These are phyloP conservation scores for Pezizomycotina sp. DNA, from an alignment of 2,329 filamentous ascomycete genomes.

Conservation along the genomic window DNA sequence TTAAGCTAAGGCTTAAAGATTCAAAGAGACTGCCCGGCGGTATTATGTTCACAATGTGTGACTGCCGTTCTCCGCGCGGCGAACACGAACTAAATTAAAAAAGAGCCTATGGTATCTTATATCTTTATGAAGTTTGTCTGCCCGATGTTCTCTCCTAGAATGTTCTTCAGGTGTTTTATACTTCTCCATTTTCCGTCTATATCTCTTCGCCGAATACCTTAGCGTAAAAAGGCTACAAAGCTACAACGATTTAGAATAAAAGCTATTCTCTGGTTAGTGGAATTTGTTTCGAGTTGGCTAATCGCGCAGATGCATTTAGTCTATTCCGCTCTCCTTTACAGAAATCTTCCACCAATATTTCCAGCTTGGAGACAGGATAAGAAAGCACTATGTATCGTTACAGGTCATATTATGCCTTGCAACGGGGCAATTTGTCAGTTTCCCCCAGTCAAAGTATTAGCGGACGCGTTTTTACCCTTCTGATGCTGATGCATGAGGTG, in stretches of 20 bases:
- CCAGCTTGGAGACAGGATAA: conserved; percentile 77
- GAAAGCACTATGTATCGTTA: conserved; percentile 86
- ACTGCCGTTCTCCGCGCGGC: conserved; percentile 7
- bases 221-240: conserved; percentile 20
- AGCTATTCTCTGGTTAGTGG: not conserved
- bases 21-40: conserved; percentile 64
- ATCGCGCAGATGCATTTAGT: conserved; percentile 35
- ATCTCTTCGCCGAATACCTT: conserved; percentile 24
- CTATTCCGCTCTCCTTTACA: conserved; percentile 73
- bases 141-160: conserved; percentile 79
- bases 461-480: conserved; percentile 1
- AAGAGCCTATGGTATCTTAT: not conserved
- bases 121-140: conserved; percentile 33
- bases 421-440: conserved; percentile 59
- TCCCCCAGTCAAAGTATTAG: not conserved
- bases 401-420: conserved; percentile 73
- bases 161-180: conserved; percentile 42
- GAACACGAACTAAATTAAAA: conserved; percentile 7
- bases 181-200: conserved; percentile 30
- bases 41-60: conserved; percentile 9
- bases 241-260: conserved; percentile 27
- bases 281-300: not conserved
- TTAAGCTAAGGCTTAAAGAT: conserved; percentile 88
- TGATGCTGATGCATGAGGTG: not conserved
- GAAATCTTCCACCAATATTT: conserved; percentile 97